These are phyloP conservation scores for Umbelopsis sp. DNA, from an alignment of 371 early-diverging fungal genomes.

Conservation along the genomic window DNA sequence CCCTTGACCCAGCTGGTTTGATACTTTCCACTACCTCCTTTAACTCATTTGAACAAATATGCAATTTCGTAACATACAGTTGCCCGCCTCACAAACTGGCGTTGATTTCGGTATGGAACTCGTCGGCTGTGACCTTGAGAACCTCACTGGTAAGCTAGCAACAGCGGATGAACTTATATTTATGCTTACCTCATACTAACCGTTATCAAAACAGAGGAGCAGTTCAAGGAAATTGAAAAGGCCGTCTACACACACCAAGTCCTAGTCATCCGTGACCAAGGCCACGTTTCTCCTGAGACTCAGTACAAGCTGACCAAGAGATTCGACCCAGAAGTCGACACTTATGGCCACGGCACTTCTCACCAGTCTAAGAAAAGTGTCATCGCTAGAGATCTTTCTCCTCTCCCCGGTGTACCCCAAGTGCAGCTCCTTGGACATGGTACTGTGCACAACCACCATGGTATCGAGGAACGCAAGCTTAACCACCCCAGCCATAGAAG, in stretches of 20 bases:
- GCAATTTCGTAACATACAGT: conserved; percentile 22
- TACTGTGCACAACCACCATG: conserved; percentile 42
- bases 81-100: conserved; percentile 40
- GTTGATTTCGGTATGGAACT: conserved; percentile 53
- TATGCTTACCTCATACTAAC: not conserved
- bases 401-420: conserved; percentile 45
- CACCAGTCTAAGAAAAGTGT: conserved; percentile 45
- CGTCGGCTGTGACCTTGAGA: conserved; percentile 46
- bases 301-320: conserved; percentile 48
- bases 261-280: conserved; percentile 44
- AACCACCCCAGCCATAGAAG: conserved; percentile 46
- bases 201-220: conserved; percentile 31
- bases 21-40: not conserved
- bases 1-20: not conserved
- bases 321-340: conserved; percentile 50
- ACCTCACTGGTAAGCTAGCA: conserved; percentile 35
- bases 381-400: conserved; percentile 50
- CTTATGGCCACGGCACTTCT: conserved; percentile 50
- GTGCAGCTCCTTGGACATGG: conserved; percentile 54
- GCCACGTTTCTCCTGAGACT: conserved; percentile 43
- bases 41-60: not conserved
- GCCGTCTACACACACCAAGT: conserved; percentile 54
- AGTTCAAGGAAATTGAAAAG: conserved; percentile 46
- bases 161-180: not conserved
- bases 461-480: conserved; percentile 46